Evolutionary conservation across 192 early-diverging fungal species (phyloP), one percentile per base, ranked within the genome.

Genomic region (Lobosporangium transversale): DNA sequence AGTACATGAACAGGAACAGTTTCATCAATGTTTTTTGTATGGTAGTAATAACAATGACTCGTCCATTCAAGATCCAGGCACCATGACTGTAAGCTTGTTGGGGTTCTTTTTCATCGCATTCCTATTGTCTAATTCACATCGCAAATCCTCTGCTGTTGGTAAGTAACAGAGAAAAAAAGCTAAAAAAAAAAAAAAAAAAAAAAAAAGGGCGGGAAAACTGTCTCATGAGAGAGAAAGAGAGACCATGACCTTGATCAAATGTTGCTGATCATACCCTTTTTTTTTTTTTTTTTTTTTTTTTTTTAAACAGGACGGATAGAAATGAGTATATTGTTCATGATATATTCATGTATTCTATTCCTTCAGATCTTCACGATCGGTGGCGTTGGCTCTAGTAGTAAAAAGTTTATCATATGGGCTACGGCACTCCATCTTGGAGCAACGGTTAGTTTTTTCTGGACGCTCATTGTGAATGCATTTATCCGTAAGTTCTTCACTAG

Each of bases 401-500:
- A 35, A 27, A 62, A 24, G 12, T 56, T 62, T 20, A 31, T 70
- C 50, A 43, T 57, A 3, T 70, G 68, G 68, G 24, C 32, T 12
- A 57, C 68, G 3, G 58, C 68, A 3, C 37, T 70, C 21, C 59
- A 70, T n/a, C 60, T 62, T 14, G 60, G 68, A 4, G 47, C 60
- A 2, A 57, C 56, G 7, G 68, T 62, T 18, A 61, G 59, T 9
- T 70, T 70, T 36, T 70, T 70, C 27, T 70, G 68, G 68, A 32
- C 26, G 20, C 23, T 70, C 10, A 29, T 70, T 29, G 23, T 58
- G 20, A 70, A 60, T 21, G 43, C 44, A 4, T 18, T 69, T 5
- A 61, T 61, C 40, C 43, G 67, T 69, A 61, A 24, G 67, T 53
- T n/a, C n/a, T n/a, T n/a, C n/a, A n/a, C n/a, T n/a, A n/a, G n/a